These are phyloP conservation scores for Pseudogymnoascus destructans DNA, from an alignment of 2,329 filamentous ascomycete genomes.

Conservation along the genomic window DNA sequence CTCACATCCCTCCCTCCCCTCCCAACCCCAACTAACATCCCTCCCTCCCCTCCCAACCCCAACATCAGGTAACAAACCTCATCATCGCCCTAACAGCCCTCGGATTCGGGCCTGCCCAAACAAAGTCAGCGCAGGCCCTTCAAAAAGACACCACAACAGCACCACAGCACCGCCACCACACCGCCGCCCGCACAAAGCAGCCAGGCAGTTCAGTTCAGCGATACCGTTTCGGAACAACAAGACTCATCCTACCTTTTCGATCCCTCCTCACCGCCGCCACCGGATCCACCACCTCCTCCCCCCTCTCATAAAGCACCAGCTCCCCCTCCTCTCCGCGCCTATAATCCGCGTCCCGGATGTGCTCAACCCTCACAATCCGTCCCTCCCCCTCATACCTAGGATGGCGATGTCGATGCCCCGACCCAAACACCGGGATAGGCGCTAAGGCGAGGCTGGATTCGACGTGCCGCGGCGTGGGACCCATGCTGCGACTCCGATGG, in stretches of 20 bases:
- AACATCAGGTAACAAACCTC: slow-evolving; percentile 47
- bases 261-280: slow-evolving; percentile 45
- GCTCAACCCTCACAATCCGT: slow-evolving; percentile 61
- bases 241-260: slow-evolving; percentile 89
- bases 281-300: slow-evolving; percentile 41
- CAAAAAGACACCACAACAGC: slow-evolving; percentile 20
- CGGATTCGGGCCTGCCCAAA: slow-evolving; percentile 45
- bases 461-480: neutral
- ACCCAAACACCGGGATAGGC: slow-evolving; percentile 24
- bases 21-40: neutral
- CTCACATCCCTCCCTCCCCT: neutral
- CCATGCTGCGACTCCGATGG: neutral
- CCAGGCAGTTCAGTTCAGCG: too few species aligned
- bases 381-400: slow-evolving; percentile 17
- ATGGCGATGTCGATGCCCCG: slow-evolving; percentile 27
- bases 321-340: slow-evolving; percentile 42
- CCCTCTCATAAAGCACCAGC: slow-evolving; percentile 43
- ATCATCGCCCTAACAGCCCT: slow-evolving; percentile 56
- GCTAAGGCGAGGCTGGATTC: slow-evolving; percentile 30
- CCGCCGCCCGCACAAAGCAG: slow-evolving; percentile 17
- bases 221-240: slow-evolving; percentile 59
- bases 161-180: slow-evolving; percentile 15
- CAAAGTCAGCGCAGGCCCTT: slow-evolving; percentile 17
- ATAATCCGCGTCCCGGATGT: slow-evolving; percentile 56
- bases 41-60: neutral